Evolutionary conservation across 495 filamentous ascomycete genomes (phyloP).

Genomic region (Aspergillus funiculosus): DNA sequence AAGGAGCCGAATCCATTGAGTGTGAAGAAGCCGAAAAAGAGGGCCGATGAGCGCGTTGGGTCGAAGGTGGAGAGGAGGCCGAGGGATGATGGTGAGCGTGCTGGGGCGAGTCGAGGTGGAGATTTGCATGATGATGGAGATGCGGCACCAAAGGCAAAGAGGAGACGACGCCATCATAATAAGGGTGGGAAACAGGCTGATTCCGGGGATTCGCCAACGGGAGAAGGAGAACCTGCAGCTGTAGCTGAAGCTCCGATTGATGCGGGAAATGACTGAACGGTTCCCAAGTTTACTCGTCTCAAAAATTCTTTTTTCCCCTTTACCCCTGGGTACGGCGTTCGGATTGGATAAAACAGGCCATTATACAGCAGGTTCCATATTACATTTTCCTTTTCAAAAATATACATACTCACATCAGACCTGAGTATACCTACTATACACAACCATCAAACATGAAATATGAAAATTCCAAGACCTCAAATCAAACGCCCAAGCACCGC

Average conservation of each 20-base stretch:
- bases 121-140: constrained; percentile 25
- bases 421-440: neutral
- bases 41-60: constrained; percentile 7
- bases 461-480: neutral
- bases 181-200: constrained; percentile 25
- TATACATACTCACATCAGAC: neutral
- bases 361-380: constrained; percentile 21
- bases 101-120: too few species aligned
- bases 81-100: constrained; percentile 20
- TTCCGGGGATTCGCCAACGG: constrained; percentile 20
- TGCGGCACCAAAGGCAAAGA: constrained; percentile 31
- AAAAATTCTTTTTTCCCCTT: constrained; percentile 13
- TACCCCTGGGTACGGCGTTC: constrained; percentile 30
- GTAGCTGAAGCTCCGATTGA: constrained; percentile 15
- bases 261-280: constrained; percentile 23
- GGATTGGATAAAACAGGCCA: constrained; percentile 26
- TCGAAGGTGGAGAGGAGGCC: constrained; percentile 20
- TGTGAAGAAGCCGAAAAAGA: constrained; percentile 75
- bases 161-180: constrained; percentile 46
- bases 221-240: neutral
- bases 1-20: constrained; percentile 89
- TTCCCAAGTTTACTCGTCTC: neutral
- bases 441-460: neutral
- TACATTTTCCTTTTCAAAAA: constrained; percentile 10
- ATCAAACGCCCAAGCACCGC: constrained; percentile 6